Conservation (phyloP, 768 basidiomycete species). For the Mrakia blollopis region DNA sequence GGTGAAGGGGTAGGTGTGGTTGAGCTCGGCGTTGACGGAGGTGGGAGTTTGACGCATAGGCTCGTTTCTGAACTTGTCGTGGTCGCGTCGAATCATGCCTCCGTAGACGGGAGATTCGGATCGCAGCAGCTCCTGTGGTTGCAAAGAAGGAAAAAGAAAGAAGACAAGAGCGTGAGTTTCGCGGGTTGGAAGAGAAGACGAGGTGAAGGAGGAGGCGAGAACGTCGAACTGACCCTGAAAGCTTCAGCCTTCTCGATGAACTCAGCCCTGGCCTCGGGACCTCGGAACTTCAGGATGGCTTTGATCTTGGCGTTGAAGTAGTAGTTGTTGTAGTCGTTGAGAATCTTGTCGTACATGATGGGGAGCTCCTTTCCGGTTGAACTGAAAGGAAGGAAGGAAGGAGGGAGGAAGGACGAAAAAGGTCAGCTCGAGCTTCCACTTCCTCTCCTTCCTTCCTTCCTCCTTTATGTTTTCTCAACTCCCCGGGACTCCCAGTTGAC, state of each 20-base stretch:
- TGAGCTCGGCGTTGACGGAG: neutral
- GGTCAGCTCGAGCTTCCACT: constrained; percentile 5
- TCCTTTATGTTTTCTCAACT: neutral
- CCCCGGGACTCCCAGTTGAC: neutral
- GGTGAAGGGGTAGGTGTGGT: neutral
- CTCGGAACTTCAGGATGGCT: constrained; percentile 39
- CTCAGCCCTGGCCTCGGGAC: constrained; percentile 34
- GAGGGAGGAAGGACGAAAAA: constrained; percentile 4
- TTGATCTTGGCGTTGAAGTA: constrained; percentile 34
- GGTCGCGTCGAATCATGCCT: constrained; percentile 3
- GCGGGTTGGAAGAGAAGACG: neutral
- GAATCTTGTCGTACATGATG: neutral
- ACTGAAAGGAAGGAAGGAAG: neutral
- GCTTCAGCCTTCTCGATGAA: constrained; percentile 39
- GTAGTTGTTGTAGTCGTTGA: constrained; percentile 21
- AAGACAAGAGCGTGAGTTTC: neutral
- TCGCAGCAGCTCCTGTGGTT: neutral
- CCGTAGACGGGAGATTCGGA: constrained; percentile 14
- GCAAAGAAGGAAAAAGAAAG: neutral
- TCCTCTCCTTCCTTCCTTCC: neutral
- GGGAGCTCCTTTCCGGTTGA: constrained; percentile 17
- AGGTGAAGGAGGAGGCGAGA: neutral
- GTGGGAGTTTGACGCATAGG: neutral
- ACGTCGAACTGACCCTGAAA: constrained; percentile 22
- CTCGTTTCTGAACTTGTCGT: neutral